These are phyloP conservation scores for Trichosporon sp. DNA, from an alignment of 1,284 basidiomycete genomes.

Conservation along the genomic window DNA sequence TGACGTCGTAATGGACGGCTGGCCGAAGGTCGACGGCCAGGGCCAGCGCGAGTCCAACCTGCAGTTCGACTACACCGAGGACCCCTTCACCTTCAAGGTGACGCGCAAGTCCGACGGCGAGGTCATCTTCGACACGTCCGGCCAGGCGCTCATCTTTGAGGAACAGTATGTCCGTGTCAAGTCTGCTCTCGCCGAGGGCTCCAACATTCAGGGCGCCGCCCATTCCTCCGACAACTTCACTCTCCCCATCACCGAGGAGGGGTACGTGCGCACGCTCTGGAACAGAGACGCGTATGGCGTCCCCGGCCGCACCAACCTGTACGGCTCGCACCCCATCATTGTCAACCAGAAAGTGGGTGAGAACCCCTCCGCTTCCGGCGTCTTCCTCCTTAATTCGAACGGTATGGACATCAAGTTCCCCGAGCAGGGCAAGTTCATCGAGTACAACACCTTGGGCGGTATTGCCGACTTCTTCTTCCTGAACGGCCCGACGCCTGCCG, in stretches of 20 bases:
- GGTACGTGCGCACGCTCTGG: conserved; percentile 31
- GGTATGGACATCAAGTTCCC: conserved; percentile 36
- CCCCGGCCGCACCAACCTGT: conserved; percentile 30
- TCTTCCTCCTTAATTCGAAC: conserved; percentile 37
- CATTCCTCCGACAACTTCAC: conserved; percentile 48
- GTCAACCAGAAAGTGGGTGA: conserved; percentile 17
- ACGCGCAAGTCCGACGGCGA: conserved; percentile 56
- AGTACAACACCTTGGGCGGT: conserved; percentile 32
- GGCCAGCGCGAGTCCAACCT: conserved; percentile 33
- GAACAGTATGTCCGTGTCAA: conserved; percentile 68
- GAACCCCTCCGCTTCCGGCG: conserved; percentile 47
- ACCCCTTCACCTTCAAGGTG: conserved; percentile 74
- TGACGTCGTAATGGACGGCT: conserved; percentile 55
- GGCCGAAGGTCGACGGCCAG: conserved; percentile 52
- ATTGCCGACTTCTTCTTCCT: conserved; percentile 33
- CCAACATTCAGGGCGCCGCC: conserved; percentile 73
- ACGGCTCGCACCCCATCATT: conserved; percentile 32
- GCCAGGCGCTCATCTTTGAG: conserved; percentile 66
- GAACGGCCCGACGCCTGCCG: conserved; percentile 20
- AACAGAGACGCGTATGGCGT: conserved; percentile 21
- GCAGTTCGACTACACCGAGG: conserved; percentile 61
- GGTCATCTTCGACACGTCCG: conserved; percentile 63
- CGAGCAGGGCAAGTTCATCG: conserved; percentile 24
- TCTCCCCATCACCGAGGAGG: conserved; percentile 55
- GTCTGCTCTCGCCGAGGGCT: conserved; percentile 43